Evolutionary conservation across 345 rosid species (phyloP), one percentile per base, ranked within the genome.

Genomic region (Eucalyptus camaldulensis): DNA sequence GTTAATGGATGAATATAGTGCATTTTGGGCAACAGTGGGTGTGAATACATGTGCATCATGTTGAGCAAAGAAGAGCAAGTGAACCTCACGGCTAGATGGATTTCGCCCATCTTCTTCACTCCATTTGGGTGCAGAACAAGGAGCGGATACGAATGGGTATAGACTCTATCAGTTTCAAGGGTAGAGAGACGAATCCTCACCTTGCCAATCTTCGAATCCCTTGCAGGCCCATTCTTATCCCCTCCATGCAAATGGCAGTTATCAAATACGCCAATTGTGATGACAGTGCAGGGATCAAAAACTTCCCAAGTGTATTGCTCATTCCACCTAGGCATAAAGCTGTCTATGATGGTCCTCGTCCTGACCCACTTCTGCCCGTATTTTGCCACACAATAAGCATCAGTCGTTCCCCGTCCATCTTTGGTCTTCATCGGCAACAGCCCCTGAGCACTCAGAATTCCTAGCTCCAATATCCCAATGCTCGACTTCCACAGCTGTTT

Each of bases 291-390:
- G 13, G 99, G 98, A 95, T 97, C 99, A 16, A 89, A 95, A 85
- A 96, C 99, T 91, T 97, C 99, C 99, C 99, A 97, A 21, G 99
- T 97, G 85, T 97, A 97, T 62, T 97, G 99, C 91, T 97, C 99
- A n/a, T 97, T 96, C 99, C 99, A 97, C 91, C 92, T 97, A n/a
- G 99, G 99, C 3, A 91, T 93, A 91, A 95, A 95, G 94, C 96
- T 97, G 91, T 97, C 99, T 2, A 96, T 95, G 90, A 97, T 96
- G 8, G 99, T 96, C 88, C 99, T 92, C 1, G 99, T 97, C 37
- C 99, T 95, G 86, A 97, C 90, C 99, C 99, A 97, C 90, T 97
- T 97, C 91, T 94, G 97, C 22, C 99, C 99, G 13, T 96, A 97
- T 88, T 97, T 97, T 11, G 99, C 99, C 90, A 97, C 99, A 90